Conservation (phyloP, 2,329 filamentous ascomycete species). For the Neofusicoccum sp. region DNA sequence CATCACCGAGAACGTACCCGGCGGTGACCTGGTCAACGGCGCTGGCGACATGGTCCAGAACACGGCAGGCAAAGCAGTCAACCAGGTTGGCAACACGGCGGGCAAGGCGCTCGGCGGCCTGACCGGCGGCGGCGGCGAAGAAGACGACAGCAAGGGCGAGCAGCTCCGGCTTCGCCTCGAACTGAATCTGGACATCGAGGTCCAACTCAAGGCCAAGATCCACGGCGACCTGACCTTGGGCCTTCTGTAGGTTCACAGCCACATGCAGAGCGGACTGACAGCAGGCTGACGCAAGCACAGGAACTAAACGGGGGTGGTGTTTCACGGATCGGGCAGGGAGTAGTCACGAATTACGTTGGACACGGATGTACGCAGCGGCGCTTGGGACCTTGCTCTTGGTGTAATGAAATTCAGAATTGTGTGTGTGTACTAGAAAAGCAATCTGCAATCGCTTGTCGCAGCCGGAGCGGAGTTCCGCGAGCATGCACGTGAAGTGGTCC, state of each 20-base stretch:
- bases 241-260: slow-evolving; percentile 44
- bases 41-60: slow-evolving; percentile 57
- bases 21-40: slow-evolving; percentile 52
- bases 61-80: slow-evolving; percentile 54
- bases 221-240: slow-evolving; percentile 62
- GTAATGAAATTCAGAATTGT: neutral
- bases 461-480: neutral
- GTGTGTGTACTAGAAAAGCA: slow-evolving; percentile 8
- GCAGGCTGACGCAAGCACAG: slow-evolving; percentile 9
- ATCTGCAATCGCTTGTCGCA: neutral
- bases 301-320: slow-evolving; percentile 13
- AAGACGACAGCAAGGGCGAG: slow-evolving; percentile 43
- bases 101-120: slow-evolving; percentile 49
- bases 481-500: neutral
- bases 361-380: slow-evolving; percentile 10
- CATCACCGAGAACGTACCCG: slow-evolving; percentile 54
- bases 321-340: neutral
- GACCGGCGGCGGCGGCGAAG: slow-evolving; percentile 40
- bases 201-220: slow-evolving; percentile 64
- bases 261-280: neutral
- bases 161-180: slow-evolving; percentile 58
- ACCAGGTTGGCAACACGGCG: slow-evolving; percentile 44
- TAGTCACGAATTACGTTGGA: slow-evolving; percentile 7
- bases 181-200: slow-evolving; percentile 61
- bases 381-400: neutral